Percentiles rank a stretch among this genome's conserved stretches.
Conservation (phyloP, 1,139 yeast species). For the Barnettozyma hawaiiensis region DNA sequence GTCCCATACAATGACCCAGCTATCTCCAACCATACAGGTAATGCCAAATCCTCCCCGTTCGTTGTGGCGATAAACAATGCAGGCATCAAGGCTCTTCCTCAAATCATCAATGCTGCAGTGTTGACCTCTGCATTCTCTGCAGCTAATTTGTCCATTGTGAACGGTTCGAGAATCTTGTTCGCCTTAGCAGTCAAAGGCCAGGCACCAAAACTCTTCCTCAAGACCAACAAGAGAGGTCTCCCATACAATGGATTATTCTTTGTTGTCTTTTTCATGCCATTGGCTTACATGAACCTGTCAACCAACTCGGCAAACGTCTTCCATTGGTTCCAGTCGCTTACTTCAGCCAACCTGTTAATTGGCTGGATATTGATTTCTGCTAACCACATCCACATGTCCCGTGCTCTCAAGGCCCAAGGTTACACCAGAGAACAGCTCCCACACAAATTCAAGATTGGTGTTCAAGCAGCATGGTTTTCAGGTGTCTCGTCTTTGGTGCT, state of each 20-base stretch:
- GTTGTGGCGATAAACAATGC: constrained; percentile 47
- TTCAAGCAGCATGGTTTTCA: constrained; percentile 34
- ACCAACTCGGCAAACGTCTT: constrained; percentile 31
- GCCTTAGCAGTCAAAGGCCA: constrained; percentile 44
- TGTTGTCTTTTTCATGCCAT: constrained; percentile 29
- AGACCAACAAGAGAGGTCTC: constrained; percentile 38
- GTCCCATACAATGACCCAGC: constrained; percentile 40
- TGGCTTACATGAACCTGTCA: constrained; percentile 37
- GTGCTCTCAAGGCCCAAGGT: constrained; percentile 37
- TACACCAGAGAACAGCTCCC: constrained; percentile 35
- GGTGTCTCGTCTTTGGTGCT: constrained; percentile 32
- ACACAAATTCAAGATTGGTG: constrained; percentile 21
- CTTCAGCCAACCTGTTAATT: constrained; percentile 18
- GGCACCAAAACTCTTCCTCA: constrained; percentile 44
- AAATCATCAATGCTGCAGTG: constrained; percentile 45
- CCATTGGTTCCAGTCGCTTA: constrained; percentile 24
- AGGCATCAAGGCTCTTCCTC: constrained; percentile 44
- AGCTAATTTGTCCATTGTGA: constrained; percentile 40
- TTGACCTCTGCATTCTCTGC: constrained; percentile 50
- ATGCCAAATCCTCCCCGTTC: constrained; percentile 48
- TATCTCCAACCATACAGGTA: constrained; percentile 38
- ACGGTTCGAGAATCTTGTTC: constrained; percentile 39
- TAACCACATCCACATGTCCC: constrained; percentile 32
- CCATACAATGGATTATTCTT: constrained; percentile 38
- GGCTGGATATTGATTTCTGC: constrained; percentile 29